phyloP scores from a whole-genome alignment of 192 early-diverging fungal species.

The Anaeromyces robustus region DNA sequence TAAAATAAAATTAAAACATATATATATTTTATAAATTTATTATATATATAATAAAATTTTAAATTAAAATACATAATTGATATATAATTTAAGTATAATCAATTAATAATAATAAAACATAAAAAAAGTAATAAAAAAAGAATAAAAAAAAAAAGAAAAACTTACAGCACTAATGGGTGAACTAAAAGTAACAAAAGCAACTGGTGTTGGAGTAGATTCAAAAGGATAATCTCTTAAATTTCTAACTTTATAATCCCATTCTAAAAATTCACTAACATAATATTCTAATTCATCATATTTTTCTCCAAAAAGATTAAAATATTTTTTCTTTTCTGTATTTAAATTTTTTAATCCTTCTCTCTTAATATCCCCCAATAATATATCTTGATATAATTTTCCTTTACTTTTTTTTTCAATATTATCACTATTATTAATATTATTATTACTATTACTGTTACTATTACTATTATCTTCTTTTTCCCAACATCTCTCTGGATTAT shows the following conservation, averaged over 20 bases:
- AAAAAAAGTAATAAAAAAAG: not conserved
- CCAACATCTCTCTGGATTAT: not conserved
- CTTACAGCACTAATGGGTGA: conserved; percentile 32
- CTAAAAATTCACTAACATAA: not conserved
- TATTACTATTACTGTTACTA: not conserved
- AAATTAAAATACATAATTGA: no score
- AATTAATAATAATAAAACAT: no score
- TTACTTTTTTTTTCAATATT: not conserved
- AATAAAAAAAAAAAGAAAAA: not conserved
- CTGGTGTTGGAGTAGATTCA: not conserved
- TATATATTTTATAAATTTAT: no score
- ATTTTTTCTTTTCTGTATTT: not conserved
- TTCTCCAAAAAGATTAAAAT: not conserved
- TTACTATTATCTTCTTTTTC: not conserved
- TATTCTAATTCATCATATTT: not conserved
- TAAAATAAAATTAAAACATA: no score
- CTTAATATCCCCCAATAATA: not conserved
- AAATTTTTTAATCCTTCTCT: not conserved
- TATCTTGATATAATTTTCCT: not conserved
- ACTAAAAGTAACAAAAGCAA: conserved; percentile 40
- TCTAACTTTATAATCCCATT: not conserved
- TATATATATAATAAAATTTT: no score
- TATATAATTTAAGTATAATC: no score
- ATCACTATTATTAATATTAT: not conserved
- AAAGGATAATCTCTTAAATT: not conserved